Evolutionary conservation across 805 yeast genomes (phyloP).

Genomic region (Candida glaebosa): DNA sequence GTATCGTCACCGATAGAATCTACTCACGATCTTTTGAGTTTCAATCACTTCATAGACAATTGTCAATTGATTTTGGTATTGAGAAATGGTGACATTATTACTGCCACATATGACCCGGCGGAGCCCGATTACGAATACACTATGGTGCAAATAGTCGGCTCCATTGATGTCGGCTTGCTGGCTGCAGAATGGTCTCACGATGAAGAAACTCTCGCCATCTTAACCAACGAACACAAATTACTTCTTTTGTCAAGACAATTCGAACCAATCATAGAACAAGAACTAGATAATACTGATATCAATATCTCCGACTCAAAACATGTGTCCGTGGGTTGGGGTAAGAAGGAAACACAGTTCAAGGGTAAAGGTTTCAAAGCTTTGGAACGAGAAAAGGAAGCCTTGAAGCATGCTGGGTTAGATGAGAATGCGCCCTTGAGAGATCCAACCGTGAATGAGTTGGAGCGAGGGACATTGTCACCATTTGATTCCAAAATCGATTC

Average conservation of each 20-base stretch:
- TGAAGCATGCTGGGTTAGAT: constrained; percentile 66
- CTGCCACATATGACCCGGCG: constrained; percentile 56
- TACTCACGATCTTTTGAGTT: constrained; percentile 41
- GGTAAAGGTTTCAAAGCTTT: constrained; percentile 86
- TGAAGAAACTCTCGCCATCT: constrained; percentile 76
- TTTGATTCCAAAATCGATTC: constrained; percentile 48
- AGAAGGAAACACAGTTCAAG: constrained; percentile 90
- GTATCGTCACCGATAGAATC: constrained; percentile 25
- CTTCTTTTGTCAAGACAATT: constrained; percentile 69
- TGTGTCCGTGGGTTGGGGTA: constrained; percentile 98
- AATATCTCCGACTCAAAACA: constrained; percentile 60
- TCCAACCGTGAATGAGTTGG: constrained; percentile 80
- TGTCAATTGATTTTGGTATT: constrained; percentile 64
- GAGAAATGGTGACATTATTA: constrained; percentile 70
- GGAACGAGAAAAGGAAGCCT: constrained; percentile 58
- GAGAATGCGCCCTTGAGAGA: constrained; percentile 63
- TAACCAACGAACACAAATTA: constrained; percentile 59
- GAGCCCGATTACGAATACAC: constrained; percentile 50
- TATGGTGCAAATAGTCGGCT: constrained; percentile 73
- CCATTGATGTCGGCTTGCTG: constrained; percentile 69
- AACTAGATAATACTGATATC: constrained; percentile 60
- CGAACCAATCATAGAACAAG: constrained; percentile 72
- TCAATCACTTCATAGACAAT: constrained; percentile 69
- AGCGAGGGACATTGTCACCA: constrained; percentile 58
- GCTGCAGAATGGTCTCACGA: constrained; percentile 89